A percentile compares a stretch with the other conserved stretches of the same genome.
Conservation (phyloP, 2,329 filamentous ascomycete species). For the Tolypocladium album region DNA sequence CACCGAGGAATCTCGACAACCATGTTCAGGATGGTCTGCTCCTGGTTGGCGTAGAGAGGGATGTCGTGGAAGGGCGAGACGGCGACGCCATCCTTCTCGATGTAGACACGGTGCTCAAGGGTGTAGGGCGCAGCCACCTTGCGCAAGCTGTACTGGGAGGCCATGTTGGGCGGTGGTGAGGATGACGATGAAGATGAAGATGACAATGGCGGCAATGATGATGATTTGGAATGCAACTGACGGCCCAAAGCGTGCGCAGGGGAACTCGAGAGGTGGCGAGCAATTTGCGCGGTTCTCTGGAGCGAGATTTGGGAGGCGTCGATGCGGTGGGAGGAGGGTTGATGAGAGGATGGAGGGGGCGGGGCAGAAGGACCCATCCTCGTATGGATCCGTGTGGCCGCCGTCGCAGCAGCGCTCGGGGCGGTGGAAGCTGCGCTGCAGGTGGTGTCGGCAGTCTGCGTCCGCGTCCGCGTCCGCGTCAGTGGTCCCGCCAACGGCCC, state of each 20-base stretch:
- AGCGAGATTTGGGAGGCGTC: constrained; percentile 31
- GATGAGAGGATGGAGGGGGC: constrained; percentile 23
- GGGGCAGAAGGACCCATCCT: constrained; percentile 22
- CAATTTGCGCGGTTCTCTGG: constrained; percentile 41
- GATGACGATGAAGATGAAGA: constrained; percentile 8
- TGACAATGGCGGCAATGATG: constrained; percentile 9
- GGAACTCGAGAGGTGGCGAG: constrained; percentile 36
- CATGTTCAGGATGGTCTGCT: constrained; percentile 98
- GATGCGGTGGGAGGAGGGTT: constrained; percentile 8
- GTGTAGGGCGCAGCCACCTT: constrained; percentile 88
- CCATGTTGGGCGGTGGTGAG: constrained; percentile 30
- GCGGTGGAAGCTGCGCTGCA: not conserved
- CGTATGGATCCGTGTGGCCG: constrained; percentile 6
- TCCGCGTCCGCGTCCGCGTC: not conserved
- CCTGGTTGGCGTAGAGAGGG: constrained; percentile 91
- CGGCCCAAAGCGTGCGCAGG: not conserved
- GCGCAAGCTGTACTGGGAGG: constrained; percentile 62
- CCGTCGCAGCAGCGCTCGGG: not conserved
- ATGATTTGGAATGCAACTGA: not conserved
- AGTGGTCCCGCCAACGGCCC: not conserved
- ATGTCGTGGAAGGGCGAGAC: constrained; percentile 98
- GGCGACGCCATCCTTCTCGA: constrained; percentile 93
- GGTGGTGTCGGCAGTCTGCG: not conserved
- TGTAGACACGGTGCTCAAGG: constrained; percentile 91
- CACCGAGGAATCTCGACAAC: constrained; percentile 98